Base-by-base conservation (phyloP, 169 alveolate genomes). In the Babesia microti region DNA sequence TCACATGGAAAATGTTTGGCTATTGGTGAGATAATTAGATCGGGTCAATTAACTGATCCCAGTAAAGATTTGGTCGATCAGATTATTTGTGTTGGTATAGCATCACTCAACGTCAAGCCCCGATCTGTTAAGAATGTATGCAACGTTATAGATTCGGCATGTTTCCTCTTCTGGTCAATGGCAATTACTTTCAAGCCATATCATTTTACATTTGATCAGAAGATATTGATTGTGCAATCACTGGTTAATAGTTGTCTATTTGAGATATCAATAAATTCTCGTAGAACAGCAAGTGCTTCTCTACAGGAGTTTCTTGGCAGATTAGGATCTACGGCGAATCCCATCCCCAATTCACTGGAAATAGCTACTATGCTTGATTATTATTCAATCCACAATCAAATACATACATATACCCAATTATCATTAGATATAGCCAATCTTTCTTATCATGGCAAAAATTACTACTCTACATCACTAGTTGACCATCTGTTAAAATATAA, bases 51-150 rank as follows among this genome's bases (percentile, higher is more conserved):
- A 18, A n/a, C n/a, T n/a, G 46, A 51, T 37, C 73, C 73, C 15
- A 22, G 33, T 28, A 60, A n/a, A n/a, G n/a, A n/a, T n/a, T n/a
- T 60, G 73, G 26, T 60, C 17, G 58, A 32, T 42, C 27, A 26
- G 29, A 66, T 60, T 27, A 22, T 60, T 44, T 50, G 52, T 22
- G 17, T 55, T 21, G 59, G 47, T n/a, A 53, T 60, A 4, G 32
- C 46, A 28, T 51, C 60, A 2, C 37, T 60, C 33, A 50, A 36
- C 22, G 50, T 60, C 27, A 66, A 60, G 19, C 52, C 52, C 5
- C 52, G 73, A 66, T 27, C 67, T 0, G 73, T 63, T 4, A 60
- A 60, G 51, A 66, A 66, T 4, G 73, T 63, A 11, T 42, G 59
- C 0, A 37, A 58, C 0, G 73, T 60, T 9, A 28, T 63, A 2